Evolutionary conservation across 2,329 filamentous ascomycete genomes (phyloP), one percentile per base, ranked within the genome.

Genomic region (Dendrostoma leiphaemia): DNA sequence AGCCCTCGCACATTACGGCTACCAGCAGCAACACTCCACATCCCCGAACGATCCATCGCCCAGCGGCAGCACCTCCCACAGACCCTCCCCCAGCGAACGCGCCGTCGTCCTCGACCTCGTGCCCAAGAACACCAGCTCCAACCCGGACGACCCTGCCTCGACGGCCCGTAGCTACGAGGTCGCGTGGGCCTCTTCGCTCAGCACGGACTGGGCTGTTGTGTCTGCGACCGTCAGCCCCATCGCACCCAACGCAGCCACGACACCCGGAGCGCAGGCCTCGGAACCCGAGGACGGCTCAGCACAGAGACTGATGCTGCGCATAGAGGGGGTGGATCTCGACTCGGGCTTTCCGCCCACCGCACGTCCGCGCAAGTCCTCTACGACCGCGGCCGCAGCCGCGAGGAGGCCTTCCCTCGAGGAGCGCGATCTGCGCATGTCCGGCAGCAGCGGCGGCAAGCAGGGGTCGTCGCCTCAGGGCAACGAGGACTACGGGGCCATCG

Each of bases 131-230:
- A 24, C 31, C 12, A 26, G 3, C 23, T 31, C 31, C 12, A 6
- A 26, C 6, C 19, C 26, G 17, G 28, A 32, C 28, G 21, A 19
- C 21, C 29, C 29, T 3, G n/a, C 37, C 10, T 23, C 10, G 7
- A 13, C 41, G 4, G 21, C 29, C 44, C 12, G 21, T 44, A 70
- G 74, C 4, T 82, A 80, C 69, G 69, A 71, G 24, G 82, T 97
- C 1, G 74, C 81, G 0, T 84, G 83, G 53, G 88, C 89, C 1
- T 84, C 88, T 38, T 91, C 87, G 58, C 73, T 97, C 12, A 88
- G 84, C 8, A 74, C 85, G 0, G 82, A 87, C 47, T 97, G 93
- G 86, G 82, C 84, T 44, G 74, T 83, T 41, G 77, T 77, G 1
- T 71, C 70, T 41, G 71, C 78, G 13, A 70, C 68, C 49, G 64